phyloP scores from a whole-genome alignment of 1,284 basidiomycete species.

The Anthracocystis setariae region DNA sequence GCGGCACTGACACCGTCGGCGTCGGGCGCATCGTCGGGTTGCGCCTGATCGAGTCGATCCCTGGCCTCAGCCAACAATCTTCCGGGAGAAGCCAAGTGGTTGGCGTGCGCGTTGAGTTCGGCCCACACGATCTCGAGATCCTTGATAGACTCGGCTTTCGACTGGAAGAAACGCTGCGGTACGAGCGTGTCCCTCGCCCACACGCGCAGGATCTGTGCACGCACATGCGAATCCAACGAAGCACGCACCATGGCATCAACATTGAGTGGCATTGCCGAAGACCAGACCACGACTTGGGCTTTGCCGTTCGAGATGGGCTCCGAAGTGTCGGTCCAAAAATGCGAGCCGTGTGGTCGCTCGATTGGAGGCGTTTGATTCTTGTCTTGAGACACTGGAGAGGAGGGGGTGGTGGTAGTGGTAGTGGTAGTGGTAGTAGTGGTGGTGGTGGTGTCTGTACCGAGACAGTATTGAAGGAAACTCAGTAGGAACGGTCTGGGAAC shows the following conservation, averaged over 20 bases:
- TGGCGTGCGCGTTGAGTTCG: slow-evolving; percentile 67
- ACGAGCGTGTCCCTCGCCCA: slow-evolving; percentile 83
- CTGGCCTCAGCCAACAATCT: slow-evolving; percentile 39
- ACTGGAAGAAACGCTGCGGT: slow-evolving; percentile 16
- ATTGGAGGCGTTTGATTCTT: not conserved
- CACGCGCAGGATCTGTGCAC: slow-evolving; percentile 72
- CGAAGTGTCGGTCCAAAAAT: slow-evolving; percentile 38
- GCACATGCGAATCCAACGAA: slow-evolving; percentile 60
- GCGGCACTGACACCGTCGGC: not conserved
- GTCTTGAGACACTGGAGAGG: too few relatives aligned
- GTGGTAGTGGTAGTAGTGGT: not conserved
- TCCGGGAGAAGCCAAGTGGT: not conserved
- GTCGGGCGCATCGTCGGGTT: slow-evolving; percentile 19
- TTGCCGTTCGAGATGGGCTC: slow-evolving; percentile 69
- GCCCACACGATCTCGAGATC: slow-evolving; percentile 81
- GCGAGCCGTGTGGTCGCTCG: slow-evolving; percentile 43
- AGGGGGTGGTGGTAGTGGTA: not conserved
- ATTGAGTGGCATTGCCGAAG: slow-evolving; percentile 81
- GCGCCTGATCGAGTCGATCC: slow-evolving; percentile 18
- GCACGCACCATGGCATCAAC: slow-evolving; percentile 72
- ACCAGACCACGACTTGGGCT: slow-evolving; percentile 87
- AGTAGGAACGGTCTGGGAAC: slow-evolving; percentile 74
- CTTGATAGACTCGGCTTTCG: slow-evolving; percentile 71
- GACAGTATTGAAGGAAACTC: slow-evolving; percentile 74
- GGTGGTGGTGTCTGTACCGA: slow-evolving; percentile 32